phyloP scores from a whole-genome alignment of 805 yeast genomes.

The Pichia gijzeniarum region DNA sequence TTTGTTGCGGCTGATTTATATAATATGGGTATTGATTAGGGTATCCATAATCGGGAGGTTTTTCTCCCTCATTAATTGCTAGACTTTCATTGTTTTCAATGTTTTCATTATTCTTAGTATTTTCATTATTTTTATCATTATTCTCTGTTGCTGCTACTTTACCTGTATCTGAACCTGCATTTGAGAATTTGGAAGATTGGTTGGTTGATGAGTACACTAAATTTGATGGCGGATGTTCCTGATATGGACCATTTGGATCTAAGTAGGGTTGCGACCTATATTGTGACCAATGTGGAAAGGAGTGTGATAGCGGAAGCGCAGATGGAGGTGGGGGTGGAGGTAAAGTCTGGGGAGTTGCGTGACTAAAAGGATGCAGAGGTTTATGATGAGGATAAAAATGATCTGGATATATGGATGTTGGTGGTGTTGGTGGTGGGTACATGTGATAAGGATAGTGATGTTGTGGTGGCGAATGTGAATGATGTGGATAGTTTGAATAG shows the following conservation, averaged over 20 bases:
- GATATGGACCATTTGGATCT: no score
- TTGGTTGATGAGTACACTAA: background rate
- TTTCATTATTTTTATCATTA: background rate
- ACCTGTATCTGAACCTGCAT: background rate
- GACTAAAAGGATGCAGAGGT: slow-evolving; percentile 1
- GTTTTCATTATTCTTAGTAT: background rate
- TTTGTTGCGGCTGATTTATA: background rate
- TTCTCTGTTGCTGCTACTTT: background rate
- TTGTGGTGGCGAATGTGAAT: background rate
- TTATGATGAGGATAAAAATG: background rate
- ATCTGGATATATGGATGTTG: no score
- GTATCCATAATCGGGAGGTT: background rate
- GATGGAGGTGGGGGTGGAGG: slow-evolving; percentile 22
- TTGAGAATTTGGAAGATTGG: background rate
- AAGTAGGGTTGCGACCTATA: no score
- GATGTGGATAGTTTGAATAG: background rate
- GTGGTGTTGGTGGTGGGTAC: background rate
- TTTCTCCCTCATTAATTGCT: no score
- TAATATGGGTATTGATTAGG: background rate
- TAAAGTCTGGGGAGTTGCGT: slow-evolving; percentile 10
- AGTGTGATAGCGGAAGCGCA: slow-evolving; percentile 12
- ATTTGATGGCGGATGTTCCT: background rate
- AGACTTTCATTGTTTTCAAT: background rate
- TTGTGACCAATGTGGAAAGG: background rate
- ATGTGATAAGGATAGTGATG: background rate